These are phyloP conservation scores for Magnusiomyces paraingens DNA, from an alignment of 1,139 yeast genomes.

Conservation along the genomic window DNA sequence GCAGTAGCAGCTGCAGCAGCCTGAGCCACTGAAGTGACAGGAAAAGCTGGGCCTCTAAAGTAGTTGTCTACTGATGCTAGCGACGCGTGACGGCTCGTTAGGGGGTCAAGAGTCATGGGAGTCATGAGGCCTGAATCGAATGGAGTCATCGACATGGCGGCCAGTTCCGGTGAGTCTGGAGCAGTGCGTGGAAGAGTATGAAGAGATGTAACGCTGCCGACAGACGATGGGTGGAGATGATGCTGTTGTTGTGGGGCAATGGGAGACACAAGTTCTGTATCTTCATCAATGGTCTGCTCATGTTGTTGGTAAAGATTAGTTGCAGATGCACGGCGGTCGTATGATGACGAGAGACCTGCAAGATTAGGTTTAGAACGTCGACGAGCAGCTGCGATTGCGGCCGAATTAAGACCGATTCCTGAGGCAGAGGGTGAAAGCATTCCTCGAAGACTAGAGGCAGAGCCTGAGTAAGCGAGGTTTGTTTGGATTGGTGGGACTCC, in stretches of 20 bases:
- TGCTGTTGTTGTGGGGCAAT: neutral
- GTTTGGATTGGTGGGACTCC: too few relatives aligned
- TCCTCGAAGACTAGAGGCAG: neutral
- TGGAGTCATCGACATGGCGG: slow-evolving; percentile 13
- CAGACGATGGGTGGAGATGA: slow-evolving; percentile 9
- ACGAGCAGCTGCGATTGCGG: neutral
- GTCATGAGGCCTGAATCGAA: slow-evolving; percentile 16
- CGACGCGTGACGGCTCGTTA: neutral
- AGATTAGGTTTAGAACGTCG: neutral
- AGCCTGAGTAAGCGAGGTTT: too few relatives aligned
- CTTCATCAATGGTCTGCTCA: neutral
- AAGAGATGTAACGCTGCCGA: slow-evolving; percentile 4
- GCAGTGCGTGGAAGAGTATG: neutral
- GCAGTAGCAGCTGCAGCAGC: too few relatives aligned
- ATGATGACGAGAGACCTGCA: neutral
- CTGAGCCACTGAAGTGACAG: too few relatives aligned
- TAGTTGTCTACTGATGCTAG: slow-evolving; percentile 1
- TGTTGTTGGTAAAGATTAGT: neutral
- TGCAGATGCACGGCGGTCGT: neutral
- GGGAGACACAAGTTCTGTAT: neutral
- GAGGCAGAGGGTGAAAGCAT: neutral
- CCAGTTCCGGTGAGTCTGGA: slow-evolving; percentile 15
- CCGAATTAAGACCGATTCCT: neutral
- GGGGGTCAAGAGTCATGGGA: slow-evolving; percentile 16
- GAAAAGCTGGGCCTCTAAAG: neutral